phyloP scores from a whole-genome alignment of 495 filamentous ascomycete genomes.

The Tetracladium setigerum region DNA sequence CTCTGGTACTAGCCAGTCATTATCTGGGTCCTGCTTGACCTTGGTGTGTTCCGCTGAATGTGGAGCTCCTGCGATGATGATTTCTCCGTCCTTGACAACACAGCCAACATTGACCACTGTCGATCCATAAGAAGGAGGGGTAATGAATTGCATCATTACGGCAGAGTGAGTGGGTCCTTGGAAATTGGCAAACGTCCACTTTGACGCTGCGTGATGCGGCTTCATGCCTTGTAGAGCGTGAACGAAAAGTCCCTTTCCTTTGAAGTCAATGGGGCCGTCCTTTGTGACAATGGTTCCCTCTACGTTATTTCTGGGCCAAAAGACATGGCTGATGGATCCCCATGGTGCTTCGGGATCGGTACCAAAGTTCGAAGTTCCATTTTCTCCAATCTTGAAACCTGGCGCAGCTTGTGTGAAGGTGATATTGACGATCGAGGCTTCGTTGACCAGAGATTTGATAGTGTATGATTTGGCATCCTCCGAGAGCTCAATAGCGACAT shows the following conservation, averaged over 20 bases:
- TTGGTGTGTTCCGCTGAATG: slow-evolving; percentile 60
- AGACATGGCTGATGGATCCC: slow-evolving; percentile 84
- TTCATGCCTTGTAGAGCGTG: slow-evolving; percentile 97
- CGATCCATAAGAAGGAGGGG: slow-evolving; percentile 87
- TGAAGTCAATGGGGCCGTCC: slow-evolving; percentile 74
- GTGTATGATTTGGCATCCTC: slow-evolving; percentile 74
- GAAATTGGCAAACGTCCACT: slow-evolving; percentile 92
- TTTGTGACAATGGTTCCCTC: slow-evolving; percentile 81
- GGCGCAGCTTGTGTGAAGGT: slow-evolving; percentile 69
- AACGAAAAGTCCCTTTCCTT: slow-evolving; percentile 67
- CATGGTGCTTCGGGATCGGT: slow-evolving; percentile 79
- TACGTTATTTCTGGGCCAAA: slow-evolving; percentile 81
- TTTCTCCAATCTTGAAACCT: slow-evolving; percentile 78
- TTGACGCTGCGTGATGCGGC: slow-evolving; percentile 89
- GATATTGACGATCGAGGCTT: slow-evolving; percentile 70
- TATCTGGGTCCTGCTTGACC: slow-evolving; percentile 60
- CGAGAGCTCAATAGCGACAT: slow-evolving; percentile 72
- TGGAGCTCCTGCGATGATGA: slow-evolving; percentile 61
- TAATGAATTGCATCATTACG: slow-evolving; percentile 92
- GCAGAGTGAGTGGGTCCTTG: slow-evolving; percentile 81
- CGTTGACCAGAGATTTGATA: slow-evolving; percentile 79
- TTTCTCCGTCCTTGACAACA: slow-evolving; percentile 70
- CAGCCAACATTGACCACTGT: slow-evolving; percentile 82
- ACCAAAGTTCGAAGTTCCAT: slow-evolving; percentile 79
- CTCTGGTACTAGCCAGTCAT: slow-evolving; percentile 84